These are phyloP conservation scores for Nyssa sinensis DNA, from an alignment of 148 eudicot species.

Conservation along the genomic window DNA sequence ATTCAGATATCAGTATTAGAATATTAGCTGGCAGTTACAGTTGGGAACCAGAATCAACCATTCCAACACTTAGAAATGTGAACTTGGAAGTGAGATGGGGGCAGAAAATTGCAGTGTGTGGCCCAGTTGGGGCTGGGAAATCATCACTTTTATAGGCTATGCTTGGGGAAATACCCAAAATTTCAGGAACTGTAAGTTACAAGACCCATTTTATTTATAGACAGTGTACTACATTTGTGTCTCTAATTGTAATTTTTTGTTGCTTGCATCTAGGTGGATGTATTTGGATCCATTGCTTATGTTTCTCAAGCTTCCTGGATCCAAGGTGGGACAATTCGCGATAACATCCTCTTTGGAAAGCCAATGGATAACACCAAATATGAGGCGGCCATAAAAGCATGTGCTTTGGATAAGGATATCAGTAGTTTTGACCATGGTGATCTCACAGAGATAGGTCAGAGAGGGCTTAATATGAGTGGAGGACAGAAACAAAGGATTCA, in stretches of 20 bases:
- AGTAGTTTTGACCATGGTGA: conserved; percentile 41
- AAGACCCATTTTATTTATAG: neutral
- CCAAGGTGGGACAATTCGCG: conserved; percentile 59
- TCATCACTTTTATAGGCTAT: conserved; percentile 59
- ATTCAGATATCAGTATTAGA: conserved; percentile 12
- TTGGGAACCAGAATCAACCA: conserved; percentile 44
- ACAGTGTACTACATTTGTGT: neutral
- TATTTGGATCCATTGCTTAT: conserved; percentile 55
- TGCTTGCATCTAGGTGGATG: conserved; percentile 35
- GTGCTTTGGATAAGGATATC: conserved; percentile 58
- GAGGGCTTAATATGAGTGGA: conserved; percentile 66
- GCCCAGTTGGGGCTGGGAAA: conserved; percentile 71
- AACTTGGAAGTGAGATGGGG: conserved; percentile 31
- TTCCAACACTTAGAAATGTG: conserved; percentile 34
- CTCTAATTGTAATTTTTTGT: neutral
- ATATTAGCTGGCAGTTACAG: conserved; percentile 37
- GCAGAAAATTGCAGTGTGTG: conserved; percentile 57
- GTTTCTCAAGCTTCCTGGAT: conserved; percentile 62
- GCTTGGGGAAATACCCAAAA: conserved; percentile 55
- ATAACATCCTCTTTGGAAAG: conserved; percentile 52
- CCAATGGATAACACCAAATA: conserved; percentile 46
- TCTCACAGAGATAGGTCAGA: conserved; percentile 63
- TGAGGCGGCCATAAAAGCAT: conserved; percentile 40
- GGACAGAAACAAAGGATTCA: conserved; percentile 69
- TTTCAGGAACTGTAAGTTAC: conserved; percentile 49